Base-by-base conservation (phyloP, 2,329 filamentous ascomycete genomes). In the Apiospora pterosperma region DNA sequence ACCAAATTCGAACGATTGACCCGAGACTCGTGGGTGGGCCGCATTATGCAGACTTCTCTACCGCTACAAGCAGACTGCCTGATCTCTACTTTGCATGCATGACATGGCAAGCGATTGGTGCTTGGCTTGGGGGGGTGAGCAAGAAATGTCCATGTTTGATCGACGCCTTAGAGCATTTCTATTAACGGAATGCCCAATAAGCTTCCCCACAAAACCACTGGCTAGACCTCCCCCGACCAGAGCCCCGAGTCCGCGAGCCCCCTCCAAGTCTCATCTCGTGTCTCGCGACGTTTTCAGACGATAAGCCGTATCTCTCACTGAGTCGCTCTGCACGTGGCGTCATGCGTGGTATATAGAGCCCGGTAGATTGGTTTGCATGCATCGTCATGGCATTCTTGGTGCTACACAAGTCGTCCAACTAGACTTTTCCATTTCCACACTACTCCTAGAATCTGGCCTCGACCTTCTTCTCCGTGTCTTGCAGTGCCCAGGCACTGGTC, bases 381-480 rank as follows among this genome's bases (percentile, higher is more conserved):
- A n/a, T n/a, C n/a, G n/a, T n/a, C n/a, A n/a, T n/a, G n/a, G n/a
- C n/a, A n/a, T n/a, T n/a, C n/a, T n/a, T n/a, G n/a, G n/a, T n/a
- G n/a, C n/a, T n/a, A n/a, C n/a, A n/a, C n/a, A n/a, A n/a, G n/a
- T n/a, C n/a, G n/a, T n/a, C n/a, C n/a, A n/a, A n/a, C n/a, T n/a
- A 55, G n/a, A 34, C 28, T 34, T 21, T n/a, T 25, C 7, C 10
- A 34, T 3, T n/a, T 28, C 7, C 16, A 12, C 48, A 21, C 48
- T 6, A 28, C 34, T 61, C 16, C 69, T 78, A 88, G 75, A 92
- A 91, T 71, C 90, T 84, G 58, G 89, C 81, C 76, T 90, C 82
- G n/a, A 94, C 91, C 79, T 91, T 92, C 76, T 88, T 81, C 77
- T 88, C 81, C 6, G 86, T 89, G 75, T 96, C 92, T 74, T 90